Base-by-base conservation (phyloP, 2,329 filamentous ascomycete genomes). In the Fusarium globosum region DNA sequence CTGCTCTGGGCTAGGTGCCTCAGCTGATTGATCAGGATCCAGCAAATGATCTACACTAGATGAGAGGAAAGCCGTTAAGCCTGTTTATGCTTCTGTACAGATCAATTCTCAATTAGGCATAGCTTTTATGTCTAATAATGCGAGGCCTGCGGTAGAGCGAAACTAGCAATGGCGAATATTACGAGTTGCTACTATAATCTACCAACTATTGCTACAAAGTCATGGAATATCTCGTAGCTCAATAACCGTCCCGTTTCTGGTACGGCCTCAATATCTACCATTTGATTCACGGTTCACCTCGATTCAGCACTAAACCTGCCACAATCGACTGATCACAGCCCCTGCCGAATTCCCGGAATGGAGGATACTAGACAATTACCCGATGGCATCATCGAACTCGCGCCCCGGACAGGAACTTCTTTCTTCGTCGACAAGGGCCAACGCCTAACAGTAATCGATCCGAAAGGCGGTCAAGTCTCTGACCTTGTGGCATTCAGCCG, bases 21-120 rank as follows among this genome's bases (percentile, higher is more conserved):
- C 3, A 7, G 30, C 4, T 35, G n/a, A 51, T 23, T 5, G 16
- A 51, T 2, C n/a, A 51, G 0, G 2, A 23, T 20, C 12, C 12
- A 10, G 21, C 2, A 33, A 18, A 33, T 13, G 15, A 33, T n/a
- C 21, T 7, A 18, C 0, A 0, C 21, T 18, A 4, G 21, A 10
- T 33, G 16, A 6, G 15, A 23, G 21, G 16, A 35, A 51, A 23
- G 4, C 2, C 2, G 8, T 2, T 2, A 23, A 23, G 12, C 8
- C 8, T 5, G 10, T 21, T 15, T 20, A 15, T 11, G 16, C 6
- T n/a, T 7, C 2, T 9, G 6, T n/a, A 10, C 33, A 23, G 16
- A 20, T 23, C 16, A 15, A 20, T 8, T 3, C 21, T 23, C 4
- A 5, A 23, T 52, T 8, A 20, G 49, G 49, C 6, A 36, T 52